Conservation (phyloP, 352 stramenopile genomes). For the Peronospora belbahrii region DNA sequence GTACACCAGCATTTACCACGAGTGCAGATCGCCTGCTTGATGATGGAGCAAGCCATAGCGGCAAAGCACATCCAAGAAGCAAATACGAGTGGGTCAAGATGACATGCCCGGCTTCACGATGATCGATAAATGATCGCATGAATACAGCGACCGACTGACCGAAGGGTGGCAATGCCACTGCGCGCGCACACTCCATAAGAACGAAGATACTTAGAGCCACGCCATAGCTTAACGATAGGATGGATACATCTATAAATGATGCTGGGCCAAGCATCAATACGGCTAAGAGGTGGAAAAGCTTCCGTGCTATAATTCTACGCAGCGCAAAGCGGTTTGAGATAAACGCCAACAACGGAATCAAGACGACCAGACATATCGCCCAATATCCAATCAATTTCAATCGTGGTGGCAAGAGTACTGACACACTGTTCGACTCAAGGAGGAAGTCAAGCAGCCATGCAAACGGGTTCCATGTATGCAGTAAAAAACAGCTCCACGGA, state of each 20-base stretch:
- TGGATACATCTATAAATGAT: constrained; percentile 39
- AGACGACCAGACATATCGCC: constrained; percentile 37
- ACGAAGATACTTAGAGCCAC: constrained; percentile 66
- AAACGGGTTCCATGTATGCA: constrained; percentile 53
- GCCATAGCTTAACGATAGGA: constrained; percentile 73
- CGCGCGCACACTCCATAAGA: constrained; percentile 59
- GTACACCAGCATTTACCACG: constrained; percentile 52
- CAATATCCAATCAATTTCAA: constrained; percentile 49
- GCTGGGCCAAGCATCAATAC: constrained; percentile 74
- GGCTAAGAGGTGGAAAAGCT: constrained; percentile 75
- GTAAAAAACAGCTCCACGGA: constrained; percentile 58
- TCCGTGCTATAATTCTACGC: constrained; percentile 65
- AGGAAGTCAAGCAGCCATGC: constrained; percentile 52
- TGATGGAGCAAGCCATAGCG: constrained; percentile 48
- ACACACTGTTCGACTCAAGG: constrained; percentile 12
- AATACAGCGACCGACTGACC: constrained; percentile 45
- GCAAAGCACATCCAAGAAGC: constrained; percentile 65
- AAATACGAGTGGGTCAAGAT: constrained; percentile 77
- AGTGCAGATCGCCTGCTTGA: constrained; percentile 14
- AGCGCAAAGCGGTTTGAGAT: constrained; percentile 31
- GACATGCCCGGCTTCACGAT: constrained; percentile 54
- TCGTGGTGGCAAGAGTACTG: constrained; percentile 15
- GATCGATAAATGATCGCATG: constrained; percentile 69
- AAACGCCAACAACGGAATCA: constrained; percentile 48
- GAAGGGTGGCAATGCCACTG: constrained; percentile 48